A percentile compares a stretch with the other conserved stretches of the same genome.
Conservation (phyloP, 2,329 filamentous ascomycete species). For the Fusarium fujikuroi region DNA sequence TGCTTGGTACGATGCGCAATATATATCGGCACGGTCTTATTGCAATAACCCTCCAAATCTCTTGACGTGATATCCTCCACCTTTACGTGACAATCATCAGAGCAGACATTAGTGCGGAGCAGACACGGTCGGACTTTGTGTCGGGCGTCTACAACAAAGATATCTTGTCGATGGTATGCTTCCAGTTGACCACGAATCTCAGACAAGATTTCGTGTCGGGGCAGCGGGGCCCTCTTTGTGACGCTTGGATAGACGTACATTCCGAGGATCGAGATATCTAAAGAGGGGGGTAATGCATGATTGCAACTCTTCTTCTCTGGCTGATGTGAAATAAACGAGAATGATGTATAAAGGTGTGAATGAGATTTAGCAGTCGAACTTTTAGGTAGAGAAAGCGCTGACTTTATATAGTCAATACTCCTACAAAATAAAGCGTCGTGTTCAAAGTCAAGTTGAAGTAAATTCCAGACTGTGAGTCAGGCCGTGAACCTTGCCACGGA, state of each 20-base stretch:
- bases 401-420: neutral
- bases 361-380: accelerated
- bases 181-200: neutral
- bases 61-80: neutral
- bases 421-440: neutral
- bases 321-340: neutral
- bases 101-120: neutral
- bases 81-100: too few species aligned
- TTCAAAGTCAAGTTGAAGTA: neutral
- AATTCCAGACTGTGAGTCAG: neutral
- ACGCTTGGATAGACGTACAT: neutral
- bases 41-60: neutral
- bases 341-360: neutral
- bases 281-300: neutral
- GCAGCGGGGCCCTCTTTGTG: neutral
- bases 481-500: neutral
- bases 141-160: neutral
- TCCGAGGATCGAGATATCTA: neutral
- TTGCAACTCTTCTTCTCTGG: neutral
- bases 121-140: neutral
- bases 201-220: neutral
- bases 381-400: too few species aligned
- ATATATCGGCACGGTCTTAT: neutral
- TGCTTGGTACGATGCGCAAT: neutral
- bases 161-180: neutral